Evolutionary conservation across 176 grass and related monocot species (phyloP).

Genomic region (Thalia dealbata): DNA sequence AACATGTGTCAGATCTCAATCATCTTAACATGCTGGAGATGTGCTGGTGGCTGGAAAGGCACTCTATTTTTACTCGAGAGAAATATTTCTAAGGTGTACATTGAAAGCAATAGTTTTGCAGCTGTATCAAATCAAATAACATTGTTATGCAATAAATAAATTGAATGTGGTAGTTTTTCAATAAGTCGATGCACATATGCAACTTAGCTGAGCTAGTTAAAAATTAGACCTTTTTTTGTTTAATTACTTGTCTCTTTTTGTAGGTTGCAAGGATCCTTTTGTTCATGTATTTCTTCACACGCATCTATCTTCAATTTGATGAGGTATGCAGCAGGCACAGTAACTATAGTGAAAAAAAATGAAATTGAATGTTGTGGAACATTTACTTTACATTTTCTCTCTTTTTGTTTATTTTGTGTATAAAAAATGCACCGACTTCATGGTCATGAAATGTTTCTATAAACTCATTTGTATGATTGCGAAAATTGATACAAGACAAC

Average conservation of each 20-base stretch:
- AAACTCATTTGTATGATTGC: not conserved
- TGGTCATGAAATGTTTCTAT: too few species aligned
- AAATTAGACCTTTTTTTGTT: not conserved
- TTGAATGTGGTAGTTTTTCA: not conserved
- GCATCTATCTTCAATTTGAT: constrained; percentile 64
- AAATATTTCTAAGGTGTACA: not conserved
- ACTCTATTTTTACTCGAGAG: too few species aligned
- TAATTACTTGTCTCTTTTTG: constrained; percentile 4
- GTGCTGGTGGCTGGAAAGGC: too few species aligned
- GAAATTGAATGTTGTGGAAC: too few species aligned
- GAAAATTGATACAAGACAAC: not conserved
- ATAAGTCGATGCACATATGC: not conserved
- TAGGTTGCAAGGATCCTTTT: constrained; percentile 68
- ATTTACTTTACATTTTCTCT: too few species aligned
- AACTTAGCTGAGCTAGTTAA: not conserved
- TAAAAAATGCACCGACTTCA: too few species aligned
- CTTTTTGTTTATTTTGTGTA: too few species aligned
- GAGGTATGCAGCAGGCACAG: constrained; percentile 28
- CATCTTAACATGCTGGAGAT: too few species aligned
- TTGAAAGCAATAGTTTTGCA: not conserved
- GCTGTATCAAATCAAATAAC: not conserved
- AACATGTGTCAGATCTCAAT: not conserved
- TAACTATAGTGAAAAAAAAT: not conserved
- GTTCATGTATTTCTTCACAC: constrained; percentile 63
- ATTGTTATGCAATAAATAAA: not conserved